Conservation (phyloP, 495 filamentous ascomycete species). For the Talaromyces stipitatus region DNA sequence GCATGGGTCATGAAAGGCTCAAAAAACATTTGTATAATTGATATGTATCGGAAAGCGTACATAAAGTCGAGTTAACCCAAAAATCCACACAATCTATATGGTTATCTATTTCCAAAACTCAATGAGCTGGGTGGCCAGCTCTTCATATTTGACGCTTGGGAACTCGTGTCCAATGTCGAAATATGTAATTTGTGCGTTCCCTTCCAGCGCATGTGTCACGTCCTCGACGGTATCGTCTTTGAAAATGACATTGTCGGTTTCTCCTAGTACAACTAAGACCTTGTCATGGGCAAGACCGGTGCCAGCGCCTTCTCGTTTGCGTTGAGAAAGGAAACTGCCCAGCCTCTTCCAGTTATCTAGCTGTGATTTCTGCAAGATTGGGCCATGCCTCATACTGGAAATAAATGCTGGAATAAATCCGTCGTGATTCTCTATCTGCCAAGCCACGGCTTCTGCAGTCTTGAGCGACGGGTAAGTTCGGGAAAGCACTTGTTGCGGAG, state of each 20-base stretch:
- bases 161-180: slow-evolving; percentile 52
- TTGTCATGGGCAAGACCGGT: slow-evolving; percentile 36
- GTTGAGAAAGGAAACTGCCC: slow-evolving; percentile 38
- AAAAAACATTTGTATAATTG: not conserved
- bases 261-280: slow-evolving; percentile 48
- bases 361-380: slow-evolving; percentile 41
- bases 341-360: slow-evolving; percentile 50
- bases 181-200: slow-evolving; percentile 38
- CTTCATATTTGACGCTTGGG: slow-evolving; percentile 44
- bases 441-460: slow-evolving; percentile 37
- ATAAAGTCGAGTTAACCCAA: not conserved
- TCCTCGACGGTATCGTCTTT: slow-evolving; percentile 51
- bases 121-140: slow-evolving; percentile 39
- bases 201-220: slow-evolving; percentile 39
- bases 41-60: not conserved
- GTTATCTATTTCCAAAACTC: slow-evolving; percentile 23
- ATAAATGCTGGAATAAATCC: slow-evolving; percentile 53
- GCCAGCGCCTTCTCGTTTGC: slow-evolving; percentile 13
- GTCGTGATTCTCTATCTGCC: slow-evolving; percentile 48
- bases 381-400: slow-evolving; percentile 49
- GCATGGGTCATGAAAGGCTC: not conserved
- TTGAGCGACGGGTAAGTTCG: slow-evolving; percentile 36
- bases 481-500: slow-evolving; percentile 36
- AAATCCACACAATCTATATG: not conserved
- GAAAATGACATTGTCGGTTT: slow-evolving; percentile 45